Evolutionary conservation across 2,329 filamentous ascomycete species (phyloP).

Genomic region (Saccharata proteae): DNA sequence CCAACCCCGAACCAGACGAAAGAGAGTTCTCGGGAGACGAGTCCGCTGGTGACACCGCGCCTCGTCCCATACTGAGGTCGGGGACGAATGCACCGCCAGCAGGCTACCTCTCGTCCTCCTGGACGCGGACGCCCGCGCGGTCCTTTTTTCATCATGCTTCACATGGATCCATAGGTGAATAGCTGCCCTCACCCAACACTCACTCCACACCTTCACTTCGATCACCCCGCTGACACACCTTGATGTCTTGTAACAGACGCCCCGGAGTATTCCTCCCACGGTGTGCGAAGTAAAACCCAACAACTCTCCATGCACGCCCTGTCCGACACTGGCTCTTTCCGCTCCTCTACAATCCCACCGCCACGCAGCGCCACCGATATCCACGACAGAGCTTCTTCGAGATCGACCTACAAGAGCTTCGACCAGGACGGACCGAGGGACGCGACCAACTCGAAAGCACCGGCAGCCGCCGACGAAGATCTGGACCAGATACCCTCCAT

Average conservation of each 20-base stretch:
- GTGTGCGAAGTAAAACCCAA: constrained; percentile 74
- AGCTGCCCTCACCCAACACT: constrained; percentile 22
- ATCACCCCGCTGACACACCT: too few relatives aligned
- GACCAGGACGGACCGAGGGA: constrained; percentile 2
- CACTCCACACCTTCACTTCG: neutral
- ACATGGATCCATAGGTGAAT: constrained; percentile 47
- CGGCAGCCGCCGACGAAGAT: constrained; percentile 2
- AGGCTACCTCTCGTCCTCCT: constrained; percentile 11
- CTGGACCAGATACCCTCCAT: too few relatives aligned
- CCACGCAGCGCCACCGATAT: constrained; percentile 2
- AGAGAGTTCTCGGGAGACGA: constrained; percentile 5
- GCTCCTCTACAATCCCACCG: constrained; percentile 6
- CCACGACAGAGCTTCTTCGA: constrained; percentile 2
- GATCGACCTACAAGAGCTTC: constrained; percentile 4
- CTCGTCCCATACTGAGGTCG: constrained; percentile 4
- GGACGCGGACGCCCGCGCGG: constrained; percentile 47
- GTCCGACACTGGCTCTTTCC: constrained; percentile 15
- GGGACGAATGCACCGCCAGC: constrained; percentile 4
- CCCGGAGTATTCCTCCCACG: constrained; percentile 59
- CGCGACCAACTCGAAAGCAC: neutral
- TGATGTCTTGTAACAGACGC: constrained; percentile 40
- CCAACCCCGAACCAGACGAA: constrained; percentile 8
- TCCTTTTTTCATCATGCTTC: constrained; percentile 59
- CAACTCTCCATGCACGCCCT: constrained; percentile 76
- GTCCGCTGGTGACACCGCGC: constrained; percentile 3